Evolutionary conservation across 148 eudicot genomes (phyloP).

Genomic region (Chenopodium berlandieri): DNA sequence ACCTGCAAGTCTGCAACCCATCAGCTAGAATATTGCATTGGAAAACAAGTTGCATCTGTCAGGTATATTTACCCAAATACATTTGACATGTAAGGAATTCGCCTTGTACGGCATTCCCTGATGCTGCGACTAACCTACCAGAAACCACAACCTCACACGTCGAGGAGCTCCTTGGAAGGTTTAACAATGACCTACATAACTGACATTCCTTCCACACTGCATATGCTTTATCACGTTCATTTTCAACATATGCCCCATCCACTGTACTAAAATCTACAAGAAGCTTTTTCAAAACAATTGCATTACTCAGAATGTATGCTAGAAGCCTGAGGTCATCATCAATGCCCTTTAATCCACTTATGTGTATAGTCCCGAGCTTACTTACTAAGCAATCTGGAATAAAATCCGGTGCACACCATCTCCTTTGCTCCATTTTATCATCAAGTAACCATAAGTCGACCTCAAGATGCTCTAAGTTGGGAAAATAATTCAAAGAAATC

Average conservation of each 20-base stretch:
- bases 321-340: background rate
- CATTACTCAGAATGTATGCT: background rate
- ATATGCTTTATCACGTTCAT: background rate
- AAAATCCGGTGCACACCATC: background rate
- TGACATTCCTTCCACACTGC: background rate
- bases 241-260: background rate
- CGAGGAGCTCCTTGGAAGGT: background rate
- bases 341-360: background rate
- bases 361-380: background rate
- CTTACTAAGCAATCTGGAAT: background rate
- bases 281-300: background rate
- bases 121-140: background rate
- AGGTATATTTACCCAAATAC: no score
- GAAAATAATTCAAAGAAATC: background rate
- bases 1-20: no score
- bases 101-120: background rate
- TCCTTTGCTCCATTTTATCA: no score
- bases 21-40: no score
- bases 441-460: no score
- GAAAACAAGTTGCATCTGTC: no score
- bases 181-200: background rate
- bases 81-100: background rate
- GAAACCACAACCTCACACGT: background rate
- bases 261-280: no score
- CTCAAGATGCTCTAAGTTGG: background rate